Evolutionary conservation across 352 stramenopile genomes (phyloP).

Genomic region (Phytopythium oedochilum): DNA sequence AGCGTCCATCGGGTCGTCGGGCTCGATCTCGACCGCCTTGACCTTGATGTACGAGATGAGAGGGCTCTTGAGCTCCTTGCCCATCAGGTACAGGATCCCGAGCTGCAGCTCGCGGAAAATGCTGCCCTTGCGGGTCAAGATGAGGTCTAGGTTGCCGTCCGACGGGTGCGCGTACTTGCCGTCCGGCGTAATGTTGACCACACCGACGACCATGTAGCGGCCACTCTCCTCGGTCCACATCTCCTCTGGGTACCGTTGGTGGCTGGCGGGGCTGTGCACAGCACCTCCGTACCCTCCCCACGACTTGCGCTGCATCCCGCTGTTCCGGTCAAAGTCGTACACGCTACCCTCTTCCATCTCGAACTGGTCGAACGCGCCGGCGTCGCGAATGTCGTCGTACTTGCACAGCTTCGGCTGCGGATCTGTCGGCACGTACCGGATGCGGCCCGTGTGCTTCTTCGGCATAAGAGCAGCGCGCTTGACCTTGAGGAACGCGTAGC

Average conservation of each 20-base stretch:
- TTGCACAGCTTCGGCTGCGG: slow-evolving; percentile 52
- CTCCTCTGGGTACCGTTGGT: slow-evolving; percentile 48
- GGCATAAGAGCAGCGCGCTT: slow-evolving; percentile 56
- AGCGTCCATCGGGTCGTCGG: slow-evolving; percentile 50
- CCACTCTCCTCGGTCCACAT: slow-evolving; percentile 63
- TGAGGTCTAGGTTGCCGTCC: slow-evolving; percentile 74
- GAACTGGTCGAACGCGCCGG: slow-evolving; percentile 73
- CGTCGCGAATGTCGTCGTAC: slow-evolving; percentile 77
- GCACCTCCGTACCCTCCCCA: slow-evolving; percentile 51
- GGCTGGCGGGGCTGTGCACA: slow-evolving; percentile 57
- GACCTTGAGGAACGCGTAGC: slow-evolving; percentile 75
- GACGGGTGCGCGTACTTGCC: slow-evolving; percentile 70
- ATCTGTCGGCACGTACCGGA: slow-evolving; percentile 67
- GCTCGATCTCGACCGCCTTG: slow-evolving; percentile 67
- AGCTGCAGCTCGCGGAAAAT: slow-evolving; percentile 41
- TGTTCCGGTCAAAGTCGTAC: slow-evolving; percentile 53
- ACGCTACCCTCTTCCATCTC: slow-evolving; percentile 79
- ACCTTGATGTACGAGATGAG: slow-evolving; percentile 78
- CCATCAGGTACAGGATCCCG: slow-evolving; percentile 58
- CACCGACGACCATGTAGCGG: slow-evolving; percentile 62
- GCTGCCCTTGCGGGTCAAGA: slow-evolving; percentile 66
- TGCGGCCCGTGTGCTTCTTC: slow-evolving; percentile 57
- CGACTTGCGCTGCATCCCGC: slow-evolving; percentile 50
- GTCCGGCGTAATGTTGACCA: slow-evolving; percentile 69
- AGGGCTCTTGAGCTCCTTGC: slow-evolving; percentile 64